Evolutionary conservation across 371 early-diverging fungal species (phyloP).

Genomic region (Zancudomyces culisetae): DNA sequence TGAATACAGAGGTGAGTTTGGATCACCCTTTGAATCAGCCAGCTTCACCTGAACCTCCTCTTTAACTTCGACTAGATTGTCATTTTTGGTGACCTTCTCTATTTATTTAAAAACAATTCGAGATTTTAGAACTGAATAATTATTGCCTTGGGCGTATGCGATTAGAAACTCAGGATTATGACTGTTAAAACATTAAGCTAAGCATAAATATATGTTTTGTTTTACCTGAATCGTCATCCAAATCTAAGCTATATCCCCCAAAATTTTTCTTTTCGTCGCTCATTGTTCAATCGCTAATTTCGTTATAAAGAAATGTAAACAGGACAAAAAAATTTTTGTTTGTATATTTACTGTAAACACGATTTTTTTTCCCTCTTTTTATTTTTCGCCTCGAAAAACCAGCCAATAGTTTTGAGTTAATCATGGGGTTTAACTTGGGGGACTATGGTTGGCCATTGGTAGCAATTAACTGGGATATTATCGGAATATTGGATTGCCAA

Average conservation of each 20-base stretch:
- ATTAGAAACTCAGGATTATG: too few species aligned
- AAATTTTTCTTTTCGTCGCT: not conserved
- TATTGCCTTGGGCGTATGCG: not conserved
- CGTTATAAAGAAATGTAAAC: too few species aligned
- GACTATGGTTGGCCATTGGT: too few species aligned
- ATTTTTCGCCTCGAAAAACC: too few species aligned
- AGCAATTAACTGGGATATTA: too few species aligned
- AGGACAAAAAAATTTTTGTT: too few species aligned
- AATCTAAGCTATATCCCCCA: not conserved
- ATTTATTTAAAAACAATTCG: not conserved
- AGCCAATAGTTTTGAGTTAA: too few species aligned
- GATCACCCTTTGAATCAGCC: conserved; percentile 57
- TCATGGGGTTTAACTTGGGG: too few species aligned
- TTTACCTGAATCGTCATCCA: not conserved
- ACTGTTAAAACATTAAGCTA: not conserved
- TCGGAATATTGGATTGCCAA: too few species aligned
- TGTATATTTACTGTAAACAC: too few species aligned
- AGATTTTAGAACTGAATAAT: not conserved
- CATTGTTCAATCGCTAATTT: not conserved
- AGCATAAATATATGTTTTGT: not conserved
- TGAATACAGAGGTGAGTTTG: conserved; percentile 58
- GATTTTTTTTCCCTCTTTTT: too few species aligned
- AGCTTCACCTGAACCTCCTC: conserved; percentile 60
- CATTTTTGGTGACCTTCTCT: not conserved
- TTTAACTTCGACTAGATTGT: conserved; percentile 11